These are phyloP conservation scores for Tylopilus balloui DNA, from an alignment of 768 basidiomycete genomes.

Conservation along the genomic window DNA sequence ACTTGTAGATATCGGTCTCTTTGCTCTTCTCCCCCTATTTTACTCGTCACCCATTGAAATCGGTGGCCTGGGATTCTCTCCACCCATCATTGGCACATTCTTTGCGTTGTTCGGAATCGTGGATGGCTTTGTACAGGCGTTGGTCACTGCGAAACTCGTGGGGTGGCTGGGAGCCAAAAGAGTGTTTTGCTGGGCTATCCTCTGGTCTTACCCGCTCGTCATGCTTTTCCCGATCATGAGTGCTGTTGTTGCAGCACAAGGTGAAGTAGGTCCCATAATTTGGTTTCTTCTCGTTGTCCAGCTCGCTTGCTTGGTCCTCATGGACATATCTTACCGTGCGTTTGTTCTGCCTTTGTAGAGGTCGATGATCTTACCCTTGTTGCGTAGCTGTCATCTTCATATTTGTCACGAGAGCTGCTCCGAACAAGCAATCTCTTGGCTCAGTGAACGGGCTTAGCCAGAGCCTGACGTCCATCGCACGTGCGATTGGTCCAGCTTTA, in stretches of 20 bases:
- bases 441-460: conserved; percentile 57
- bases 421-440: conserved; percentile 51
- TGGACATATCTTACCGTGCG: conserved; percentile 39
- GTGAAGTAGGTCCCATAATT: conserved; percentile 32
- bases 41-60: conserved; percentile 37
- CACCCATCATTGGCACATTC: conserved; percentile 38
- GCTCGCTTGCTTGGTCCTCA: conserved; percentile 26
- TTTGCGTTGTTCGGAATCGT: conserved; percentile 36
- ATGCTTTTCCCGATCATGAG: conserved; percentile 46
- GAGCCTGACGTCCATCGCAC: conserved; percentile 41
- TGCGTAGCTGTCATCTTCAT: conserved; percentile 47
- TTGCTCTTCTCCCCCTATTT: conserved; percentile 43
- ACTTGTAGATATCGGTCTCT: conserved; percentile 39
- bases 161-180: conserved; percentile 39
- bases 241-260: conserved; percentile 30
- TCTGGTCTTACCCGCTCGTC: conserved; percentile 37
- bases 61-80: conserved; percentile 41
- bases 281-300: conserved; percentile 35
- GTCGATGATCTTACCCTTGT: not conserved
- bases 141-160: conserved; percentile 40
- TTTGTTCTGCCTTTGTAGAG: not conserved
- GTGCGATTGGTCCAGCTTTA: conserved; percentile 42
- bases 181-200: conserved; percentile 38
- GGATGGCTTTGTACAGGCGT: conserved; percentile 37
- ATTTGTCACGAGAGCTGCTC: conserved; percentile 49